Percentiles rank a stretch among this genome's conserved stretches.
Evolutionary conservation across 805 yeast species (phyloP).

Genomic region (Ogataea pignaliae): DNA sequence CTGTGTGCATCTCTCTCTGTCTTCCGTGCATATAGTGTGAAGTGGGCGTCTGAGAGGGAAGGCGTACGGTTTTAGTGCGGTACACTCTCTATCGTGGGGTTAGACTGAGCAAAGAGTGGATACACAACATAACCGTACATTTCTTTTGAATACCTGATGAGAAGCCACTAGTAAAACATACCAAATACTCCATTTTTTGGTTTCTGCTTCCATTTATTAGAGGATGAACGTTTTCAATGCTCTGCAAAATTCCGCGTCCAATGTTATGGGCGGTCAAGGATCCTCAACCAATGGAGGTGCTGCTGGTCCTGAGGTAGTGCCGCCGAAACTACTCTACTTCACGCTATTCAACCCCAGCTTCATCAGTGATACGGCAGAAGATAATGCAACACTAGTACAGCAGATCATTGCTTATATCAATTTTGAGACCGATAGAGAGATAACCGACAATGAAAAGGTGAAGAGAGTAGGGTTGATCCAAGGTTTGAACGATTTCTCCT

Average conservation of each 20-base stretch:
- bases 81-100: too few relatives aligned
- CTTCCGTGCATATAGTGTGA: too few relatives aligned
- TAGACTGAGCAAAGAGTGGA: too few relatives aligned
- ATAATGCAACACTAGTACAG: slow-evolving; percentile 14
- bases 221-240: slow-evolving; percentile 20
- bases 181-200: not conserved
- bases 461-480: slow-evolving; percentile 24
- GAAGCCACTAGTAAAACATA: too few relatives aligned
- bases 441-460: slow-evolving; percentile 18
- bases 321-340: slow-evolving; percentile 19
- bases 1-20: too few relatives aligned
- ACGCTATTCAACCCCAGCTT: slow-evolving; percentile 18
- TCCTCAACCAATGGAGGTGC: not conserved
- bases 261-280: slow-evolving; percentile 6
- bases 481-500: slow-evolving; percentile 25
- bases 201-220: too few relatives aligned
- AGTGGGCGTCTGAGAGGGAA: too few relatives aligned
- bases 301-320: not conserved
- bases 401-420: slow-evolving; percentile 23
- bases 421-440: slow-evolving; percentile 14
- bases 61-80: not conserved
- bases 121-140: too few relatives aligned
- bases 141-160: too few relatives aligned
- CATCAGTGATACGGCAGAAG: slow-evolving; percentile 14
- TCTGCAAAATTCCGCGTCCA: slow-evolving; percentile 16